Base-by-base conservation (phyloP, 371 early-diverging fungal genomes). In the Mortierella polycephala region DNA sequence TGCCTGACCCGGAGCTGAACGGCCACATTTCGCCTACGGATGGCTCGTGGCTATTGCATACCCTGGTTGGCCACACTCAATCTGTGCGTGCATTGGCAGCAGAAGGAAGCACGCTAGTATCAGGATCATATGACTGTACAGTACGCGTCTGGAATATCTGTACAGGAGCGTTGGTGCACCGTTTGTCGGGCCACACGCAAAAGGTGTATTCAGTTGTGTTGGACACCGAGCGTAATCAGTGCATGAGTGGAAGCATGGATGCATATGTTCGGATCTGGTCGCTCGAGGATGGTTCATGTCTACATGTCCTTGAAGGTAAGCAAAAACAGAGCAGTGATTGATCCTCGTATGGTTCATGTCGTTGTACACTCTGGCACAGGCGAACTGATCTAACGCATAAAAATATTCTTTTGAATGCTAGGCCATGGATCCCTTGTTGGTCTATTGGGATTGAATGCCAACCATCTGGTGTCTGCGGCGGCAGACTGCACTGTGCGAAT, bases 161-260 rank as follows among this genome's bases (percentile, higher is more conserved):
- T 39, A 89, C 88, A 0, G 96, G 98, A 7, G 80, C 85, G 9
- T 69, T 89, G 50, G 55, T 91, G 5, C 91, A 91, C 70, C 85
- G 85, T 13, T 90, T 95, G 70, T 83, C 86, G 40, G 98, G 98
- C 10, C 99, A 98, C 69, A 85, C 89, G 16, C 90, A 96, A 67
- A 96, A 96, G 71, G 98, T 98, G 5, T 98, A 98, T 76, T 91
- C 93, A 11, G 94, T 98, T 12, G 96, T 94, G 12, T 89, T 96
- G 65, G 93, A 92, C 75, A 89, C 89, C n/a, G 94, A 93, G 67
- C 85, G 94, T 39, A 83, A 89, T 42, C 90, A 93, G 60, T 93
- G 98, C 54, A 93, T 96, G 70, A 94, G 94, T 67, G 99, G 99
- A 49, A 95, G 96, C 71, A 94, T 99, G 92, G 99, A 99, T 84